Conservation (phyloP, 2,329 filamentous ascomycete genomes). For the Diaporthe velutina region DNA sequence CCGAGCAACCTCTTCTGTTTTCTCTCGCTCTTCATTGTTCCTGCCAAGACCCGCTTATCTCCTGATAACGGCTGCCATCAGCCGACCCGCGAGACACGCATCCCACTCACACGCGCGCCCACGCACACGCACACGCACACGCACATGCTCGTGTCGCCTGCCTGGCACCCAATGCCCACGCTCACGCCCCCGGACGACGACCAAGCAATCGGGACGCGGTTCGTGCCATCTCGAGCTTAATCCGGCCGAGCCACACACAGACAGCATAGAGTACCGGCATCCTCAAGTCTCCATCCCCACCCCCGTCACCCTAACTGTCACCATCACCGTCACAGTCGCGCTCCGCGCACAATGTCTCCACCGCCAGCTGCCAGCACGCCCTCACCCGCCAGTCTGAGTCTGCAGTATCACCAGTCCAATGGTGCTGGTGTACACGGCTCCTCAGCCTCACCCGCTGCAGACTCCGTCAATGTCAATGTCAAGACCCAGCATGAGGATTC, state of each 20-base stretch:
- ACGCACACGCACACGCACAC: conserved; percentile 1
- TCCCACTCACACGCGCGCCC: conserved; percentile 9
- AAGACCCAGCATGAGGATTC: conserved; percentile 34
- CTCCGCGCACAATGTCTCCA: conserved; percentile 24
- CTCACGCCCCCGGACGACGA: conserved; percentile 8
- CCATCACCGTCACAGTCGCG: conserved; percentile 20
- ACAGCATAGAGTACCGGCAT: neutral
- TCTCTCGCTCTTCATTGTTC: conserved; percentile 16
- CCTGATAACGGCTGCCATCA: conserved; percentile 24
- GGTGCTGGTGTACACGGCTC: conserved; percentile 4
- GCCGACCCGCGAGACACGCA: conserved; percentile 23
- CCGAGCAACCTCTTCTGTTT: conserved; percentile 49
- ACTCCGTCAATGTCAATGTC: conserved; percentile 33
- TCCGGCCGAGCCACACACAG: conserved; percentile 18
- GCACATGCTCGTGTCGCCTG: neutral
- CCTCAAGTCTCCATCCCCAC: conserved; percentile 19
- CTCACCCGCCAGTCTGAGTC: conserved; percentile 27
- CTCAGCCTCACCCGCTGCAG: conserved; percentile 36
- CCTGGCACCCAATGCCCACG: conserved; percentile 1
- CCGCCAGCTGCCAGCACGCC: conserved; percentile 16
- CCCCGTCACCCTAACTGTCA: neutral
- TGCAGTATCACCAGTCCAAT: conserved; percentile 16
- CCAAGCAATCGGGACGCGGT: conserved; percentile 31
- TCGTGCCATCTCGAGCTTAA: conserved; percentile 28
- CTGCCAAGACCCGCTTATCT: conserved; percentile 28